These are phyloP conservation scores for Sarocladiaceae sp. DNA, from an alignment of 2,329 filamentous ascomycete genomes.

Conservation along the genomic window DNA sequence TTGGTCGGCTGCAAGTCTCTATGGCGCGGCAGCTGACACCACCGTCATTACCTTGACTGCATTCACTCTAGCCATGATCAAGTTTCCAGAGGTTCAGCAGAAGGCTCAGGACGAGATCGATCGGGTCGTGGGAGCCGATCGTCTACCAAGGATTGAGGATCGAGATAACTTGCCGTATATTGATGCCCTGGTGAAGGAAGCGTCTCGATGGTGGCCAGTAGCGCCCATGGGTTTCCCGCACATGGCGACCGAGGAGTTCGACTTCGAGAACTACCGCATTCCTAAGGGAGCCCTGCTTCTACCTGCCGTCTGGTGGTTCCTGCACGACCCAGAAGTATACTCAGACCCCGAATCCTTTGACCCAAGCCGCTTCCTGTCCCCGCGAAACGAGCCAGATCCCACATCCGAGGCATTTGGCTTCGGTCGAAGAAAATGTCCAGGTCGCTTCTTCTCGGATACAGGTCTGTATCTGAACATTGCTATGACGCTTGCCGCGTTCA, in stretches of 20 bases:
- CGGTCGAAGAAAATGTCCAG: slow-evolving; percentile 17
- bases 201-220: slow-evolving; percentile 19
- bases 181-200: slow-evolving; percentile 21
- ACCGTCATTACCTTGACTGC: slow-evolving; percentile 15
- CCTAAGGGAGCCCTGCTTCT: slow-evolving; percentile 22
- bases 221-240: slow-evolving; percentile 31
- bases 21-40: slow-evolving; percentile 17
- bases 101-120: slow-evolving; percentile 21
- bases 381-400: slow-evolving; percentile 14
- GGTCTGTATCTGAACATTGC: slow-evolving; percentile 19
- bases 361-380: slow-evolving; percentile 8
- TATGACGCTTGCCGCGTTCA: slow-evolving; percentile 34
- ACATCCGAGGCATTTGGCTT: slow-evolving; percentile 14
- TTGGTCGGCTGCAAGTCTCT: slow-evolving; percentile 15
- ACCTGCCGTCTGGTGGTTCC: slow-evolving; percentile 19
- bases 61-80: slow-evolving; percentile 19
- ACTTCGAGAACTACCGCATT: slow-evolving; percentile 17
- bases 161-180: slow-evolving; percentile 22
- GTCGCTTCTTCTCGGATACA: slow-evolving; percentile 15
- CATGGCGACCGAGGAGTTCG: slow-evolving; percentile 23
- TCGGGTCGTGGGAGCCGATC: slow-evolving; percentile 20
- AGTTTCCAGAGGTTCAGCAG: slow-evolving; percentile 17
- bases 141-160: slow-evolving; percentile 19
- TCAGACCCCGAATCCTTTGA: slow-evolving; percentile 7
- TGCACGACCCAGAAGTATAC: slow-evolving; percentile 10